A percentile compares a stretch with the other conserved stretches of the same genome.
Conservation (phyloP, 2,329 filamentous ascomycete genomes). For the Aspergillus eucalypticola region DNA sequence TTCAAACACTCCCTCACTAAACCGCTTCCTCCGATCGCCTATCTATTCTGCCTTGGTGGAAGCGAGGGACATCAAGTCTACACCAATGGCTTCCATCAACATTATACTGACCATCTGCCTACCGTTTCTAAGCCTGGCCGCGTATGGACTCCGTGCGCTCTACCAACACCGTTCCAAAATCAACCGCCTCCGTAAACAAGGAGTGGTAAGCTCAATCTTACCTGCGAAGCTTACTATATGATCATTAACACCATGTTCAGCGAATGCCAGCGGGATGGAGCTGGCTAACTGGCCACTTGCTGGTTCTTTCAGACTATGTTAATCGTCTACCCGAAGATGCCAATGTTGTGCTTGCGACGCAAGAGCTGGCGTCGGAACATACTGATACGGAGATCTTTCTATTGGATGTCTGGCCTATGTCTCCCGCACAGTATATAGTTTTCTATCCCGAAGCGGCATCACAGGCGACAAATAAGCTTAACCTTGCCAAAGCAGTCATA, state of each 20-base stretch:
- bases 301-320: not conserved
- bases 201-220: not conserved
- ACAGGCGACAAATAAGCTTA: not conserved
- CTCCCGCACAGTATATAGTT: not conserved
- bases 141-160: not conserved
- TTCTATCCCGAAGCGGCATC: slow-evolving; percentile 2
- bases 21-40: not conserved
- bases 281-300: slow-evolving; percentile 1
- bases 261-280: slow-evolving; percentile 2
- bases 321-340: not conserved
- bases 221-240: too few species aligned
- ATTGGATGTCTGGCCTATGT: slow-evolving; percentile 2
- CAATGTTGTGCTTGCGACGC: not conserved
- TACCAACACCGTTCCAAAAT: not conserved
- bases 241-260: not conserved
- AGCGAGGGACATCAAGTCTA: not conserved
- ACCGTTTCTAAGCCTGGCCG: not conserved
- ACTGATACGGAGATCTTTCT: slow-evolving; percentile 4
- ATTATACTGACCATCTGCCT: not conserved
- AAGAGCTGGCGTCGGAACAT: not conserved
- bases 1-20: not conserved
- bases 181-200: slow-evolving; percentile 2
- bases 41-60: too few species aligned
- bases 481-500: slow-evolving; percentile 8
- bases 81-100: not conserved